Base-by-base conservation (phyloP, 331 rosid genomes). In the Erythrophleum ivorense region DNA sequence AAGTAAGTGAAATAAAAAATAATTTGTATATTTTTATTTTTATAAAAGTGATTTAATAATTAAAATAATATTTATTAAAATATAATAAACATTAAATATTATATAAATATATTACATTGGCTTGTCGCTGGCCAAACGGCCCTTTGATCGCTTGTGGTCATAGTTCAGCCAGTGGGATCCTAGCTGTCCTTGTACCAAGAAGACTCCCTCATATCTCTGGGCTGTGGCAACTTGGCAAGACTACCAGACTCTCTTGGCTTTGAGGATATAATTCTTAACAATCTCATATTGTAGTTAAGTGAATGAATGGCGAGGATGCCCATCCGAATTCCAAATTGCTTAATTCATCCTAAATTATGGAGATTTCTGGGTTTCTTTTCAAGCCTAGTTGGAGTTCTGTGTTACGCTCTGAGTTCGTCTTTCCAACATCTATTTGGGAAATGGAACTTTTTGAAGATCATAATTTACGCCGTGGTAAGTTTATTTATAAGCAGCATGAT, bases 141-240 rank as follows among this genome's bases (percentile, higher is more conserved):
- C 29, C 0, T 24, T 24, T 24, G 50, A 80, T 83, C 59, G 50
- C 86, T 82, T 88, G 82, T 88, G 45, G 82, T 81, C 48, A 81
- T 84, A 90, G 80, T 75, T 87, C 79, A 84, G 73, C 91, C 84
- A 87, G 84, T 55, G 64, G 76, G 74, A 1, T 24, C 29, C 29
- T 24, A 24, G 29, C 29, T 24, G 29, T 24, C 29, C 1, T 24
- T 24, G 29, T 36, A 36, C 40, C 40, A 4, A 36, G 40, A 36
- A 24, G 29, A 24, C 29, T 24, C 29, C 29, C 29, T 24, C 29
- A 24, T 24, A 36, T 36, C 5, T 2, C 40, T 36, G 2, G 5
- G 40, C 40, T 36, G 5, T 36, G 40, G 40, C 40, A 24, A 24
- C 29, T 24, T 24, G 29, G 29, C 29, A 24, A 24, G 29, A 24